A percentile compares a stretch with the other conserved stretches of the same genome.
These are phyloP conservation scores for Penicillium egyptiacum DNA, from an alignment of 495 filamentous ascomycete genomes.

Conservation along the genomic window DNA sequence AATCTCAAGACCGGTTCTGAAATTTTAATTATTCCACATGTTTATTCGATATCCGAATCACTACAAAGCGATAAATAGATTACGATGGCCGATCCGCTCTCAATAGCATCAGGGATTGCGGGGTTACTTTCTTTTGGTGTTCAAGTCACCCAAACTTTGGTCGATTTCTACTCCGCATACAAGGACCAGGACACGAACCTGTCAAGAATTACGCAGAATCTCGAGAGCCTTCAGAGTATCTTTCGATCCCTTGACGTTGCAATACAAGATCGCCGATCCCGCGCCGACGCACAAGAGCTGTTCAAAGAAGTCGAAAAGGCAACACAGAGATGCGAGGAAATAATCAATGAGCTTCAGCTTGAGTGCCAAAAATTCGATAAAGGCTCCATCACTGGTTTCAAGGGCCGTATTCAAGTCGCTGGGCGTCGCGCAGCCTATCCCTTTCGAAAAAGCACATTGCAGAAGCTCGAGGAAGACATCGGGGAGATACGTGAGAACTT, in stretches of 20 bases:
- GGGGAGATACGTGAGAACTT: slow-evolving; percentile 29
- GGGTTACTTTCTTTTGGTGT: slow-evolving; percentile 34
- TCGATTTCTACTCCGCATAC: slow-evolving; percentile 30
- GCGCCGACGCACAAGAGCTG: slow-evolving; percentile 17
- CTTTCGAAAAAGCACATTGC: slow-evolving; percentile 33
- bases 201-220: slow-evolving; percentile 9
- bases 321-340: too few relatives aligned
- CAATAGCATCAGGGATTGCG: slow-evolving; percentile 28
- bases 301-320: slow-evolving; percentile 24
- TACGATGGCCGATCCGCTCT: slow-evolving; percentile 34
- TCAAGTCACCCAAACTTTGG: slow-evolving; percentile 26
- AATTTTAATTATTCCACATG: too few relatives aligned
- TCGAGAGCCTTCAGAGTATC: slow-evolving; percentile 20
- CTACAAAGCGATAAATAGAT: too few relatives aligned
- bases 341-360: slow-evolving; percentile 30
- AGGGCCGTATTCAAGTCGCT: slow-evolving; percentile 11
- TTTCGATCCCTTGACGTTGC: slow-evolving; percentile 24
- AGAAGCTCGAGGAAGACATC: slow-evolving; percentile 35
- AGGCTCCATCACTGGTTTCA: slow-evolving; percentile 8
- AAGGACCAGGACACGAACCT: slow-evolving; percentile 23
- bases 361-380: slow-evolving; percentile 27
- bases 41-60: too few relatives aligned
- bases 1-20: too few relatives aligned
- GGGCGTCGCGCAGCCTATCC: slow-evolving; percentile 31
- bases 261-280: slow-evolving; percentile 20